Percentiles rank a stretch among this genome's conserved stretches.
Evolutionary conservation across 2,329 filamentous ascomycete species (phyloP).

Genomic region (Stagonosporopsis cucurbitacearum): DNA sequence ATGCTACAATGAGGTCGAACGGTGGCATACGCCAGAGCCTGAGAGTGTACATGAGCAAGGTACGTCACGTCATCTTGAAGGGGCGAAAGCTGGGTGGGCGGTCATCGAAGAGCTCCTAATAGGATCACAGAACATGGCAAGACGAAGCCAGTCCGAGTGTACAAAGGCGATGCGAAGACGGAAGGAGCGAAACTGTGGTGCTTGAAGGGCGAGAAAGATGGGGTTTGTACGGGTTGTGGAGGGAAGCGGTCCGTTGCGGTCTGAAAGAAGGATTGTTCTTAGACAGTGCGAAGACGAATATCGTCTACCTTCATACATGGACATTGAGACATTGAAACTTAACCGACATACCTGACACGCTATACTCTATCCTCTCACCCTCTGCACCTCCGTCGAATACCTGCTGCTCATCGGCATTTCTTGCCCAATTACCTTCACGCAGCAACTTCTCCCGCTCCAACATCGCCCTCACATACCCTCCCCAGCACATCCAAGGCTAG

Average conservation of each 20-base stretch:
- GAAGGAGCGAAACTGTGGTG: slow-evolving; percentile 12
- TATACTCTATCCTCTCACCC: neutral
- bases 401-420: neutral
- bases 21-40: slow-evolving; percentile 11
- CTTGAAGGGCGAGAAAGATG: slow-evolving; percentile 10
- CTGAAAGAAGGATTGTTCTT: neutral
- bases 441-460: neutral
- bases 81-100: too few species aligned
- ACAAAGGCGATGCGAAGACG: neutral
- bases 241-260: neutral
- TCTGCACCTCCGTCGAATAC: neutral
- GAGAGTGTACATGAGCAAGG: slow-evolving; percentile 13
- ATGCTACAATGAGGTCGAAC: slow-evolving; percentile 13
- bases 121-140: neutral
- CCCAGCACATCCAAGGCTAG: neutral
- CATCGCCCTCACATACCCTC: neutral
- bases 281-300: neutral
- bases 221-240: slow-evolving; percentile 11
- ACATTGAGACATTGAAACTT: too few species aligned
- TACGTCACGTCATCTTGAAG: neutral
- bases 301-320: too few species aligned
- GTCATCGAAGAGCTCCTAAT: neutral
- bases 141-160: slow-evolving; percentile 3
- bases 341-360: neutral
- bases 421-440: neutral